These are phyloP conservation scores for Monilinia vaccinii-corymbosi DNA, from an alignment of 2,329 filamentous ascomycete genomes.

Conservation along the genomic window DNA sequence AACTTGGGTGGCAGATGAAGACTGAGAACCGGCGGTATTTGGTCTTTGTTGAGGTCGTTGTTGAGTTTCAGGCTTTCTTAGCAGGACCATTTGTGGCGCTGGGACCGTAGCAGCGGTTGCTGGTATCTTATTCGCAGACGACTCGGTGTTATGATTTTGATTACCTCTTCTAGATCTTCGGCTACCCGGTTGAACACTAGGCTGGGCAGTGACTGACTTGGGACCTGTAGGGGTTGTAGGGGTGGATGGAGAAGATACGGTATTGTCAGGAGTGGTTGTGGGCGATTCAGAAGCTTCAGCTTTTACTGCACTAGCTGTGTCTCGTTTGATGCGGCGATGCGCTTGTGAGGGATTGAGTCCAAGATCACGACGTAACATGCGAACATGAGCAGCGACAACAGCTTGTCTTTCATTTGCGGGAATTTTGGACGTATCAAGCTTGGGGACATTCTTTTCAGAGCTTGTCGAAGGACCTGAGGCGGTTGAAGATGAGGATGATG, in stretches of 20 bases:
- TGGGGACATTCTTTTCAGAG: constrained; percentile 32
- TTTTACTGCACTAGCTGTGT: constrained; percentile 32
- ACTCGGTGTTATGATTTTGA: constrained; percentile 19
- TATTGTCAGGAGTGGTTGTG: constrained; percentile 4
- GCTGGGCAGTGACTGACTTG: constrained; percentile 21
- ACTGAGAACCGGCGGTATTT: not conserved
- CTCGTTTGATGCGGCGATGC: constrained; percentile 50
- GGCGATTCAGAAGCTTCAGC: constrained; percentile 19
- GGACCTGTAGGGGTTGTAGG: constrained; percentile 25
- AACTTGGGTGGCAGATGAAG: constrained; percentile 7
- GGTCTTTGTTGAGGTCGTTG: constrained; percentile 20
- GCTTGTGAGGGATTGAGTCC: constrained; percentile 55
- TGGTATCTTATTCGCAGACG: constrained; percentile 17
- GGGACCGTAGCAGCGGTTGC: constrained; percentile 22
- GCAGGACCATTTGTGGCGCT: constrained; percentile 30
- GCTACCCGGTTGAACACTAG: constrained; percentile 14
- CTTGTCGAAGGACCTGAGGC: not conserved
- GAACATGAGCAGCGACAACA: constrained; percentile 52
- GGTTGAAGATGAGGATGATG: constrained; percentile 14
- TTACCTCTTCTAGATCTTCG: constrained; percentile 32
- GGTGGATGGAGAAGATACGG: constrained; percentile 3
- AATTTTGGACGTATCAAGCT: constrained; percentile 44
- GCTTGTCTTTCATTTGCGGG: constrained; percentile 28
- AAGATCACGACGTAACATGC: constrained; percentile 56
- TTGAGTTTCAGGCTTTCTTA: constrained; percentile 32